Evolutionary conservation across 805 yeast genomes (phyloP).

Genomic region (Candida boleticola): DNA sequence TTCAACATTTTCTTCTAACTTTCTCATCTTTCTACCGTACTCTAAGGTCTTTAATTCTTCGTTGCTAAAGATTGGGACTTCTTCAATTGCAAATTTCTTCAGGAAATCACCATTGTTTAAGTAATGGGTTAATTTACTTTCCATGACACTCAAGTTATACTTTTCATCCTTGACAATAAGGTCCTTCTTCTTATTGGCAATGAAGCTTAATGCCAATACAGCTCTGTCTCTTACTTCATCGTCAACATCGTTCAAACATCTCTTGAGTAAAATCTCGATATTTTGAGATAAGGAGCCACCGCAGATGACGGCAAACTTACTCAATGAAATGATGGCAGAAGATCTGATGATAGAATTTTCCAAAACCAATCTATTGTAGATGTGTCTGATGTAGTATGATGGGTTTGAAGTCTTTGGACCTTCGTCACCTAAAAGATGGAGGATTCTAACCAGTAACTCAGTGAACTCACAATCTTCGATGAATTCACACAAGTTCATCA

Average conservation of each 20-base stretch:
- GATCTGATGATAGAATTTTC: slow-evolving; percentile 95
- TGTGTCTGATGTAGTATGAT: slow-evolving; percentile 88
- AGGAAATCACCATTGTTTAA: slow-evolving; percentile 54
- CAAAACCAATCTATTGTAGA: slow-evolving; percentile 92
- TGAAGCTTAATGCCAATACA: slow-evolving; percentile 72
- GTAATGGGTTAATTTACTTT: slow-evolving; percentile 70
- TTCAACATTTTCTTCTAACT: slow-evolving; percentile 29
- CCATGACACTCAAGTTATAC: slow-evolving; percentile 76
- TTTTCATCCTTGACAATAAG: slow-evolving; percentile 66
- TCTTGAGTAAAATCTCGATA: slow-evolving; percentile 69
- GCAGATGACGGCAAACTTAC: slow-evolving; percentile 82
- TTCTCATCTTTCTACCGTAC: slow-evolving; percentile 49
- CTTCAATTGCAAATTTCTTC: slow-evolving; percentile 66
- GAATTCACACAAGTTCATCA: slow-evolving; percentile 90
- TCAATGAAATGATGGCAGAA: slow-evolving; percentile 88
- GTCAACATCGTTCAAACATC: slow-evolving; percentile 85
- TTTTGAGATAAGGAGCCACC: slow-evolving; percentile 67
- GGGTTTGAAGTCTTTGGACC: slow-evolving; percentile 89
- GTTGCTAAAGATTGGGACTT: slow-evolving; percentile 62
- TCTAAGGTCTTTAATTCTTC: slow-evolving; percentile 69
- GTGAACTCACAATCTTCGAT: slow-evolving; percentile 98
- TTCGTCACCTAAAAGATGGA: slow-evolving; percentile 89
- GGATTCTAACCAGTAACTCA: slow-evolving; percentile 87
- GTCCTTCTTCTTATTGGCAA: slow-evolving; percentile 33
- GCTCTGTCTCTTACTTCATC: slow-evolving; percentile 99